Evolutionary conservation across 1,284 basidiomycete species (phyloP).

Genomic region (Tilletia caries): DNA sequence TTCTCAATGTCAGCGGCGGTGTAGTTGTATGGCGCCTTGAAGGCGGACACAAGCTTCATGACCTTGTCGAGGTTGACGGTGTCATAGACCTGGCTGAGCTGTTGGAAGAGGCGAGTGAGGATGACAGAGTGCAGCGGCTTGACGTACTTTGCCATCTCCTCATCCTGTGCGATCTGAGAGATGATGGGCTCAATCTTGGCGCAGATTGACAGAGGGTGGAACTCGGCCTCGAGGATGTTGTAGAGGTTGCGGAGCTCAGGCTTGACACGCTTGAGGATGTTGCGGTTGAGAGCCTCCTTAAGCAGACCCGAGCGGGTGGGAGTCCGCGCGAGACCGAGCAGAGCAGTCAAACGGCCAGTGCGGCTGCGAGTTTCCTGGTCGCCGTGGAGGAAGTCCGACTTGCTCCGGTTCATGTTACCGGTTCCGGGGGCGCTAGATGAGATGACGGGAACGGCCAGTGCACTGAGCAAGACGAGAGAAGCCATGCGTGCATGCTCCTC

Average conservation of each 20-base stretch:
- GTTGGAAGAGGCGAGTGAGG: conserved; percentile 86
- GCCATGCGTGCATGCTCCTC: conserved; percentile 79
- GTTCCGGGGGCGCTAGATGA: conserved; percentile 58
- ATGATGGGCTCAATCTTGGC: conserved; percentile 78
- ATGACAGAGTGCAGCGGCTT: conserved; percentile 87
- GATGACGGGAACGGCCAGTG: conserved; percentile 88
- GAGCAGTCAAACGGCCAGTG: conserved; percentile 73
- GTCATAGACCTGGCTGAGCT: conserved; percentile 90
- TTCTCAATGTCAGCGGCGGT: conserved; percentile 54
- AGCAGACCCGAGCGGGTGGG: conserved; percentile 83
- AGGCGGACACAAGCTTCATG: conserved; percentile 50
- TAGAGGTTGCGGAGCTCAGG: conserved; percentile 79
- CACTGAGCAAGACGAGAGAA: conserved; percentile 85
- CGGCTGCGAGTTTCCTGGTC: conserved; percentile 59
- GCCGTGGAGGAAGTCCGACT: conserved; percentile 63
- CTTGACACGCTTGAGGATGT: conserved; percentile 76
- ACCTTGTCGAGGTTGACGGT: conserved; percentile 64
- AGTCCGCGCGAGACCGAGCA: conserved; percentile 78
- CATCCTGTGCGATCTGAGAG: conserved; percentile 52
- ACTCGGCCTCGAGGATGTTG: conserved; percentile 85
- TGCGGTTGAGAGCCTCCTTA: conserved; percentile 61
- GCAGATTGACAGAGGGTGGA: conserved; percentile 89
- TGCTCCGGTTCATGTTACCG: conserved; percentile 60
- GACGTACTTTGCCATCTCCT: conserved; percentile 64
- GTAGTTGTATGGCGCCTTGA: conserved; percentile 51